Base-by-base conservation (phyloP, 306 rosid species). In the Chamaecrista fasciculata region DNA sequence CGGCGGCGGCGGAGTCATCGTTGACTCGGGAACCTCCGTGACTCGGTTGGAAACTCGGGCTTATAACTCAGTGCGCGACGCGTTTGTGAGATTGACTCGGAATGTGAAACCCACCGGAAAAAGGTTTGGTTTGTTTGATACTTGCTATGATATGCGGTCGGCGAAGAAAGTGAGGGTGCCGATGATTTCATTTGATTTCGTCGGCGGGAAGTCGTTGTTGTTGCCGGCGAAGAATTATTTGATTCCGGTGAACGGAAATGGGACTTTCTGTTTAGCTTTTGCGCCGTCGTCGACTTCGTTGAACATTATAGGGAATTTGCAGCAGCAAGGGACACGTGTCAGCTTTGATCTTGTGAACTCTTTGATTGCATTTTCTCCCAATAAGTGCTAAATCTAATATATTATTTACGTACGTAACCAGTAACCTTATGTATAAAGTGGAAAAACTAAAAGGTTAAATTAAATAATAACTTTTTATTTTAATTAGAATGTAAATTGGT, bases 291-390 rank as follows among this genome's bases (percentile, higher is more conserved):
- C 74, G 67, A 62, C 76, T 44, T 33, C 84, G 3, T 0, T 80
- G 42, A 85, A 95, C 0, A 90, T 90, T 20, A 59, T 90, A 1
- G 96, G 95, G 18, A 90, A 87, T 5, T 82, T 90, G 0, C 95
- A 87, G 86, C 95, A 87, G 61, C 96, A 90, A 15, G 91, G 86
- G 79, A 82, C 82, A 42, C 96, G 91, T 79, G 91, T 90, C 80
- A 82, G 62, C 61, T 87, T 73, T 23, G 89, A 90, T 71, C 59
- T 85, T 47, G 82, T 70, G 0, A 80, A 85, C 21, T 68, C 73
- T 1, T 37, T 69, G 1, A 66, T 90, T 4, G 96, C 82, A 0
- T 87, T 90, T 78, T 76, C 91, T 0, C 34, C 86, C 28, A 51
- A 65, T 37, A 87, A 85, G 36, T 33, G 36, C 6, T 33, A 8